phyloP scores from a whole-genome alignment of 352 stramenopile genomes.

The Globisporangium cederbergense region DNA sequence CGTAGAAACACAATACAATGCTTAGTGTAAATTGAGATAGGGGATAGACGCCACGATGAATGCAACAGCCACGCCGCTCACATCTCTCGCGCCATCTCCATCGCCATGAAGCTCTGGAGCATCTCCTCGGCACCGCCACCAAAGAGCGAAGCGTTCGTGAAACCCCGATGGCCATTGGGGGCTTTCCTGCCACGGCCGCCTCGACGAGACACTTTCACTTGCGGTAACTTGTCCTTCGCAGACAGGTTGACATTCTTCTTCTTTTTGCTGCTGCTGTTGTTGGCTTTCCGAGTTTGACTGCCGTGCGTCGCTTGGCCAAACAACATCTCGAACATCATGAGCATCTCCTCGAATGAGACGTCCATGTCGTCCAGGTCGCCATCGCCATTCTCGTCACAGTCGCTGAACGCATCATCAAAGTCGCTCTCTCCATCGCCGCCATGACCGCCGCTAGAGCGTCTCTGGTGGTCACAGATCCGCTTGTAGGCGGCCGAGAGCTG shows the following conservation, averaged over 20 bases:
- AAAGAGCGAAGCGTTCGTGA: constrained; percentile 6
- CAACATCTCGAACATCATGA: constrained; percentile 77
- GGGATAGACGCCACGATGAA: too few relatives aligned
- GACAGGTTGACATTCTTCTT: constrained; percentile 6
- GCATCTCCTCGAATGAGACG: constrained; percentile 65
- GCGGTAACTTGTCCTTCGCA: constrained; percentile 8
- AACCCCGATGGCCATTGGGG: background rate
- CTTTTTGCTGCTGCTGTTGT: constrained; percentile 4
- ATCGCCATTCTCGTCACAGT: constrained; percentile 10
- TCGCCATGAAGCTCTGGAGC: constrained; percentile 19
- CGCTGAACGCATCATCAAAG: constrained; percentile 24
- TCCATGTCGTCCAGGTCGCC: constrained; percentile 33
- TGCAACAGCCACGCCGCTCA: too few relatives aligned
- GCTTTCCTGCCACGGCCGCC: background rate
- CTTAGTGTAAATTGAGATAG: too few relatives aligned
- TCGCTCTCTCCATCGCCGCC: constrained; percentile 13
- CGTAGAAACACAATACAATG: background rate
- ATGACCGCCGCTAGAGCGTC: constrained; percentile 12
- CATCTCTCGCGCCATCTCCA: constrained; percentile 16
- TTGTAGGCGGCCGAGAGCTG: constrained; percentile 69
- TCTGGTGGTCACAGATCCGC: constrained; percentile 49
- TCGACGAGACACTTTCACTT: constrained; percentile 11
- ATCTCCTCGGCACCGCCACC: constrained; percentile 14
- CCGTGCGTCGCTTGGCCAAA: constrained; percentile 28
- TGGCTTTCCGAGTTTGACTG: background rate